Evolutionary conservation across 345 rosid species (phyloP).

Genomic region (Xanthoceras sorbifolium): DNA sequence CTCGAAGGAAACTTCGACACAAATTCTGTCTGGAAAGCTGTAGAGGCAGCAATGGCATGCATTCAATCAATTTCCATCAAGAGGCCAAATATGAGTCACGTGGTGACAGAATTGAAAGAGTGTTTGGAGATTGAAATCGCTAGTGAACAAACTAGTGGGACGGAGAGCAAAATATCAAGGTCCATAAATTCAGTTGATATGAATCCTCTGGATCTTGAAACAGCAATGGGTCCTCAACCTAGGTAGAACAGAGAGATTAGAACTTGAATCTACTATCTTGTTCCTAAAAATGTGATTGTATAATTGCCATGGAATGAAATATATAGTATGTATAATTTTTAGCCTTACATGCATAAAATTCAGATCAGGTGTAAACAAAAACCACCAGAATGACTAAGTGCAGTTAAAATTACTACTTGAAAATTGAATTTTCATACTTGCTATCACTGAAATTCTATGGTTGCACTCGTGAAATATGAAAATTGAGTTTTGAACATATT

Average conservation of each 20-base stretch:
- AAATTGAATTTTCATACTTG: too few relatives aligned
- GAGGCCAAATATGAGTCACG: slow-evolving; percentile 40
- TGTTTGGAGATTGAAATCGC: slow-evolving; percentile 29
- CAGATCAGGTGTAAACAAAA: too few relatives aligned
- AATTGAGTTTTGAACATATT: too few relatives aligned
- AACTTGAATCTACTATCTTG: background rate
- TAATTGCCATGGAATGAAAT: background rate
- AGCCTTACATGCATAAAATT: too few relatives aligned
- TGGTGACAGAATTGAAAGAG: slow-evolving; percentile 30
- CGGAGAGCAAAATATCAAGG: background rate
- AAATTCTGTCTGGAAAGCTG: slow-evolving; percentile 34
- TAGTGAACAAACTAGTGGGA: background rate
- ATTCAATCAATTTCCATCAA: slow-evolving; percentile 20
- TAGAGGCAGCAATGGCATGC: slow-evolving; percentile 39
- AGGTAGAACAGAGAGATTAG: slow-evolving; percentile 7
- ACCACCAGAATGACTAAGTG: too few relatives aligned
- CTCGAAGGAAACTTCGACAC: slow-evolving; percentile 29
- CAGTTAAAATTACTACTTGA: too few relatives aligned
- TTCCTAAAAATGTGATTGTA: background rate
- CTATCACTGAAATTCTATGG: too few relatives aligned
- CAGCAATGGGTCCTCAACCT: slow-evolving; percentile 18
- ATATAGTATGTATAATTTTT: too few relatives aligned
- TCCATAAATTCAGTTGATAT: slow-evolving; percentile 21
- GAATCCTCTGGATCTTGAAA: slow-evolving; percentile 14
- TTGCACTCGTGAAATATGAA: too few relatives aligned